Evolutionary conservation across 2,329 filamentous ascomycete genomes (phyloP), one percentile per base, ranked within the genome.

Genomic region (Ophiocordyceps camponoti-saundersi): DNA sequence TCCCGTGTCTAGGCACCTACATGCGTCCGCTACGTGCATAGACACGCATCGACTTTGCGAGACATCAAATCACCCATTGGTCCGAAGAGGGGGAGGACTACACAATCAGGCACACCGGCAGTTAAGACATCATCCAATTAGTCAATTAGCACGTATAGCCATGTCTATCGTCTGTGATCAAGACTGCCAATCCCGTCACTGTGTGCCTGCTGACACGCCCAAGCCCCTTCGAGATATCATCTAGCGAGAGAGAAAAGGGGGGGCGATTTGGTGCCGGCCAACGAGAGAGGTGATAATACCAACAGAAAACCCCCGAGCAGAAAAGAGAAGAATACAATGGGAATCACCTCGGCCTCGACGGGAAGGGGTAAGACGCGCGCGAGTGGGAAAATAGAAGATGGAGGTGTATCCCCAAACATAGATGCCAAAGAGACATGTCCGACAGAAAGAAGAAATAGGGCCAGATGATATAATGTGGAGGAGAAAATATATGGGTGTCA

Each of bases 111-210:
- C 4, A 11, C 36, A 40, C n/a, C 36, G 12, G 18, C n/a, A 40
- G 16, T 40, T n/a, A 21, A 40, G 36, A 11, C 44, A 46, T 49
- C 45, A 47, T 51, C 48, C 46, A 50, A 53, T 53, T 53, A 52
- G 32, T 52, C 51, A 50, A 52, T 53, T 51, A 52, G 51, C 49
- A 50, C 52, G 49, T 52, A 49, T 48, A 50, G 52, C 51, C 51
- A 52, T 50, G 44, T 52, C 49, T 52, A 53, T 53, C 51, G 49
- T 52, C 46, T 49, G 43, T 46, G 50, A 48, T 46, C 46, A 26
- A 48, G 41, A 23, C n/a, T 21, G 44, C 46, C 48, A 48, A 44
- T 47, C 46, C 52, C 51, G 47, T 42, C 46, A 30, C 48, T 34
- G 47, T 46, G 47, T 44, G 45, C 50, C 49, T 48, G 36, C 46